Evolutionary conservation across 495 filamentous ascomycete genomes (phyloP).

Genomic region (Penicillium arizonense): DNA sequence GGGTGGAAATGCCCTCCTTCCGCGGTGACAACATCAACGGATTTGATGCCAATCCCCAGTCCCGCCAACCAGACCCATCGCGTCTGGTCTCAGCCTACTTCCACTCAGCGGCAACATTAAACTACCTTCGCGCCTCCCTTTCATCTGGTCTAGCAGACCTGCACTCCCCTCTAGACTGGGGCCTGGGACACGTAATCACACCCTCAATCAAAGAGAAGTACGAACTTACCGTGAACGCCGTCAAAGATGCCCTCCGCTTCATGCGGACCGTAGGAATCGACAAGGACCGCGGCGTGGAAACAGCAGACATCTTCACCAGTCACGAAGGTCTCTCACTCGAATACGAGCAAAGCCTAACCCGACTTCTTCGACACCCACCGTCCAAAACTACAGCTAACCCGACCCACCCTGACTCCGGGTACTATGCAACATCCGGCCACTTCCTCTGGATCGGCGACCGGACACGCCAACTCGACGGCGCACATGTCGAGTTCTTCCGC

Average conservation of each 20-base stretch:
- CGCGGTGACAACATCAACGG: conserved; percentile 96
- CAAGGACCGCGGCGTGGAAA: conserved; percentile 75
- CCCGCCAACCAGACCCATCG: conserved; percentile 75
- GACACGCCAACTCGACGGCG: conserved; percentile 86
- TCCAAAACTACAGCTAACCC: conserved; percentile 10
- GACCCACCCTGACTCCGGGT: conserved; percentile 34
- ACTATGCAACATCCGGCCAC: conserved; percentile 90
- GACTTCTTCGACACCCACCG: conserved; percentile 66
- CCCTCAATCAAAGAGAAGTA: conserved; percentile 81
- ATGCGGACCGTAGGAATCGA: conserved; percentile 95
- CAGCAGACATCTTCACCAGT: conserved; percentile 93
- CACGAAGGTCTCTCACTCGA: conserved; percentile 94
- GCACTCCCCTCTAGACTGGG: conserved; percentile 92
- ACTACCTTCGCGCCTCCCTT: conserved; percentile 82
- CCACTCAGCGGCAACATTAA: conserved; percentile 89
- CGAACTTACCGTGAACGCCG: conserved; percentile 74
- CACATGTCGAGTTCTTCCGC: conserved; percentile 96
- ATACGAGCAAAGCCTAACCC: conserved; percentile 86
- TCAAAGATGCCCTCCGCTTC: conserved; percentile 89
- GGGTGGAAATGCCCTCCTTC: conserved; percentile 82
- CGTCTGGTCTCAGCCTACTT: conserved; percentile 91
- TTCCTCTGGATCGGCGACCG: conserved; percentile 99
- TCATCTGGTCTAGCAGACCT: conserved; percentile 90
- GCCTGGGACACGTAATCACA: conserved; percentile 87
- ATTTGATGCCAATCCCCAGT: conserved; percentile 57